Percentiles rank a stretch among this genome's conserved stretches.
These are phyloP conservation scores for Saccharomycopsis hybrid DNA, from an alignment of 1,139 yeast genomes.

Conservation along the genomic window DNA sequence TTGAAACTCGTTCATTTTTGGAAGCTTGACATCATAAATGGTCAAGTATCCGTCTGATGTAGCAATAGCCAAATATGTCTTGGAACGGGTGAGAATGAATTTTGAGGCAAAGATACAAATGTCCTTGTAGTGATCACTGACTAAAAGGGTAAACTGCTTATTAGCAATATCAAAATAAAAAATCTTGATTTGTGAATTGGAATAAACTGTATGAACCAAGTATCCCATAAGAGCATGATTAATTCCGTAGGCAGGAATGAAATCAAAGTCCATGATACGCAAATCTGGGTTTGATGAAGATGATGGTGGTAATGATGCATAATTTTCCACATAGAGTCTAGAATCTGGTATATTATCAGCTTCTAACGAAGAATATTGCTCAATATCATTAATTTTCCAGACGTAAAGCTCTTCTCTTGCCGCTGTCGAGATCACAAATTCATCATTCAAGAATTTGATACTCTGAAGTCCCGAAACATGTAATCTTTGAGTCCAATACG, in stretches of 20 bases:
- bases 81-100: constrained; percentile 33
- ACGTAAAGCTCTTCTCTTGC: constrained; percentile 85
- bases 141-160: constrained; percentile 37
- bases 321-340: constrained; percentile 34
- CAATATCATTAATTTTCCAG: constrained; percentile 53
- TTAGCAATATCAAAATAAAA: constrained; percentile 45
- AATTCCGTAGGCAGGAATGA: constrained; percentile 30
- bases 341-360: not conserved
- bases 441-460: constrained; percentile 51
- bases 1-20: constrained; percentile 13
- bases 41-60: constrained; percentile 81
- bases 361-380: not conserved
- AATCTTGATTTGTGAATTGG: constrained; percentile 70
- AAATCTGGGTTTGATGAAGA: constrained; percentile 61
- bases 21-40: constrained; percentile 30
- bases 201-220: constrained; percentile 64
- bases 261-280: constrained; percentile 79
- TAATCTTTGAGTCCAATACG: constrained; percentile 59
- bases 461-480: constrained; percentile 88
- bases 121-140: constrained; percentile 51
- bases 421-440: constrained; percentile 61
- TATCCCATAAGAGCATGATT: constrained; percentile 32
- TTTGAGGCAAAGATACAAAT: constrained; percentile 70
- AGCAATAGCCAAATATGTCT: constrained; percentile 43
- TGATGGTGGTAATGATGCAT: constrained; percentile 41